These are phyloP conservation scores for Gymnopilus junonius DNA, from an alignment of 768 basidiomycete species.

Conservation along the genomic window DNA sequence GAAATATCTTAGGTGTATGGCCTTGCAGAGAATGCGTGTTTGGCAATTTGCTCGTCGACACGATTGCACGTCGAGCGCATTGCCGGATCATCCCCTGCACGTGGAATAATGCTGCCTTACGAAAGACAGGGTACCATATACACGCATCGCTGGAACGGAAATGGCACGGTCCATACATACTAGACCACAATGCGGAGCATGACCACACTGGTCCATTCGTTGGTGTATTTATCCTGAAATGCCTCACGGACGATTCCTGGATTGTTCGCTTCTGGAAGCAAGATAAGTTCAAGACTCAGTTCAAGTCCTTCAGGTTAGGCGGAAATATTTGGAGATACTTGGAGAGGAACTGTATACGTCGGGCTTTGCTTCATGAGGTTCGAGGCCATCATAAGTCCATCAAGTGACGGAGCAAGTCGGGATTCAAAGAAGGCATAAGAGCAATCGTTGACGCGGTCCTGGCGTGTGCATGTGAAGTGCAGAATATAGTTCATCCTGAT, in stretches of 20 bases:
- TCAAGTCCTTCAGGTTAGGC: neutral
- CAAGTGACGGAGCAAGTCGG: neutral
- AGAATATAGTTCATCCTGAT: neutral
- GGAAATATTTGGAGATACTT: neutral
- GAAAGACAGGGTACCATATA: neutral
- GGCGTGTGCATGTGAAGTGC: neutral
- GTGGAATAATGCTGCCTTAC: conserved; percentile 6
- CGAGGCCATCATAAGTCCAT: neutral
- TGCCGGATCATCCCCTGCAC: conserved; percentile 9
- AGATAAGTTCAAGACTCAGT: neutral
- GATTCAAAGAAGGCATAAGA: neutral
- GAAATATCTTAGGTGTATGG: conserved; percentile 1
- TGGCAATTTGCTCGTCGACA: neutral
- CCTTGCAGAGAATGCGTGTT: conserved; percentile 4
- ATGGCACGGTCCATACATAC: neutral
- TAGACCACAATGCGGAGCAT: too few species aligned
- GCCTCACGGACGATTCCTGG: neutral
- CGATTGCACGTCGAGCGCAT: neutral
- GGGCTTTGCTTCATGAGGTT: neutral
- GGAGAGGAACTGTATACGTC: neutral
- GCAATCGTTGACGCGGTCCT: neutral
- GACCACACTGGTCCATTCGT: neutral
- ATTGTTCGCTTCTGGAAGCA: neutral
- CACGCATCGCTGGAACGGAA: conserved; percentile 1
- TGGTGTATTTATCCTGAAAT: neutral